phyloP scores from a whole-genome alignment of 1,284 basidiomycete genomes.

The Phaffia rhodozyma region DNA sequence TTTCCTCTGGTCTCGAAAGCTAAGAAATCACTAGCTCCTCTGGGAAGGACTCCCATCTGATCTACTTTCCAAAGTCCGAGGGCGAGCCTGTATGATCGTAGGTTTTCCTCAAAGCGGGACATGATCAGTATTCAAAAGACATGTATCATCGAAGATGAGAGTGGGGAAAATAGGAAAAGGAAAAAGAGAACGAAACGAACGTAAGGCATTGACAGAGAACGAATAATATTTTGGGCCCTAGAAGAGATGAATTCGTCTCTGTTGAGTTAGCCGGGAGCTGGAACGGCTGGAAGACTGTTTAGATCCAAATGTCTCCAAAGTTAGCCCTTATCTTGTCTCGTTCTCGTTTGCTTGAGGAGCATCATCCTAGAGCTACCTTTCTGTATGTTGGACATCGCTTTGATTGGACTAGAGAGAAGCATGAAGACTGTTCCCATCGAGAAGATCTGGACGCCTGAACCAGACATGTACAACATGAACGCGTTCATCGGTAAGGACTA shows the following conservation, averaged over 20 bases:
- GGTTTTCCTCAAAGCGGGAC: conserved; percentile 47
- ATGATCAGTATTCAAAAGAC: not conserved
- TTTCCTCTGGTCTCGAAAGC: conserved; percentile 68
- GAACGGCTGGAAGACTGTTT: conserved; percentile 34
- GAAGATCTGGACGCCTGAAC: conserved; percentile 81
- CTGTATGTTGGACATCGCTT: conserved; percentile 62
- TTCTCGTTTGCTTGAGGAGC: not conserved
- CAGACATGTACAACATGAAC: conserved; percentile 93
- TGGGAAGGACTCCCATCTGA: conserved; percentile 76
- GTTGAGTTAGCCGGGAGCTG: conserved; percentile 23
- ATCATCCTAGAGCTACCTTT: conserved; percentile 42
- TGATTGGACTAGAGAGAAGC: conserved; percentile 68
- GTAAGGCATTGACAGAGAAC: conserved; percentile 33
- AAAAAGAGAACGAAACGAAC: conserved; percentile 16
- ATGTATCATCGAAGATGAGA: conserved; percentile 2
- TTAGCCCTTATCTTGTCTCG: not conserved
- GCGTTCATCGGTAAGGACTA: conserved; percentile 77
- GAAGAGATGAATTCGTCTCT: conserved; percentile 19
- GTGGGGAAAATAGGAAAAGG: not conserved
- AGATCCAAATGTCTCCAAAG: not conserved
- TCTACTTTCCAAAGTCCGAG: conserved; percentile 83
- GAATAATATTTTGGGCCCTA: conserved; percentile 32
- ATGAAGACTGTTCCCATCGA: conserved; percentile 87
- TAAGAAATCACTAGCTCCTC: conserved; percentile 79
- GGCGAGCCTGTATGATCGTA: conserved; percentile 45